Evolutionary conservation across 768 basidiomycete genomes (phyloP), one percentile per base, ranked within the genome.

Genomic region (Neoboletus subvelutipes): DNA sequence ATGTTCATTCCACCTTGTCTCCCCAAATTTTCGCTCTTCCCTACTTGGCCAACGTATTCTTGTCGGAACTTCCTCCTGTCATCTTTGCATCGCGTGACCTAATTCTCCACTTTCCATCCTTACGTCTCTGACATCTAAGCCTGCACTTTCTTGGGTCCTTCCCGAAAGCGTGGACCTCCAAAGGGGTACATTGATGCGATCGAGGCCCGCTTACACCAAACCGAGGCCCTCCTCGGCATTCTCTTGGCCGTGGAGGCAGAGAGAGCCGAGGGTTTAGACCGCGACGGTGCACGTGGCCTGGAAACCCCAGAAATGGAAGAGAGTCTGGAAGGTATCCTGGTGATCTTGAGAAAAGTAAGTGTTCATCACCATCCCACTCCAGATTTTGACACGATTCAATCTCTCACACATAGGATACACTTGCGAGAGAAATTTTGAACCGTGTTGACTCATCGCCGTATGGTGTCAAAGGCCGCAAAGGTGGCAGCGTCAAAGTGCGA

Each of bases 131-230:
- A 47, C 59, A 20, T 34, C 67, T 42, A 37, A 90, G 87, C 83
- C 20, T 91, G 88, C 67, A 90, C 90, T 0, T 90, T 88, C 72
- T 77, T 90, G 40, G 87, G 87, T 3, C 88, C 88, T 9, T 90
- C 88, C 13, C 82, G 87, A 63, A 89, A 89, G 68, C 87, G 92
- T 61, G 92, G 92, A 2, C 89, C 90, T 4, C 90, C 91, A n/a
- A 92, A 92, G 67, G 93, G 93, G 1, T 96, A 96, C 77, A 94
- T 96, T 67, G 92, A 95, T 66, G 92, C 92, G 29, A 93, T 96
- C 64, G 93, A 96, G 73, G 89, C 90, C 15, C 84, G 92, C 15
- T 76, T 96, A 6, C 94, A 96, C 63, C 91, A 95, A 67, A 91
- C 92, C 18, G 93, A 96, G 70, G 93, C 93, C 0, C 78, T 96